A percentile compares a stretch with the other conserved stretches of the same genome.
Evolutionary conservation across 1,139 yeast genomes (phyloP).

Genomic region (Tardiomyces digboiensis): DNA sequence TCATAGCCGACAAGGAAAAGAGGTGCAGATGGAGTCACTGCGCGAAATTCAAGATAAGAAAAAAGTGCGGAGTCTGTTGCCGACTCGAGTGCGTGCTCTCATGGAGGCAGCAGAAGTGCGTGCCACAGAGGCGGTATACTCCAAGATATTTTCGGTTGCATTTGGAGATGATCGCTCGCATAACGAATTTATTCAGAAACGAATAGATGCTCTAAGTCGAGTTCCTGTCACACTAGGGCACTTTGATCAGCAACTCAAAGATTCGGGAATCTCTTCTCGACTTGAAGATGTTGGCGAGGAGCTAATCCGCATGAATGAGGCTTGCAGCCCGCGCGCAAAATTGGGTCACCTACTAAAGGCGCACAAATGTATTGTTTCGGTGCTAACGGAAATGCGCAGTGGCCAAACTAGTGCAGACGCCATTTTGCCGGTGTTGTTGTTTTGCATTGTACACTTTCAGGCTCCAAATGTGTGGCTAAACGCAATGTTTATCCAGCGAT

Average conservation of each 20-base stretch:
- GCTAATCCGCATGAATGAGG: conserved; percentile 19
- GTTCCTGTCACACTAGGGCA: conserved; percentile 18
- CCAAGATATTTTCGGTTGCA: conserved; percentile 25
- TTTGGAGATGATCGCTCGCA: conserved; percentile 17
- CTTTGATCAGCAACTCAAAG: conserved; percentile 17
- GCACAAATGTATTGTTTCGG: conserved; percentile 30
- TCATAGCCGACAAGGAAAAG: conserved; percentile 10
- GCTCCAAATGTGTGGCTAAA: conserved; percentile 39
- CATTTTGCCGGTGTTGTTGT: conserved; percentile 46
- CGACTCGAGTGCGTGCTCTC: conserved; percentile 20
- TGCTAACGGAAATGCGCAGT: conserved; percentile 17
- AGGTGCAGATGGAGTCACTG: conserved; percentile 23
- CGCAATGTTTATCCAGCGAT: conserved; percentile 44
- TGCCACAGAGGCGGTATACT: conserved; percentile 32
- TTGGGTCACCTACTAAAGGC: conserved; percentile 30
- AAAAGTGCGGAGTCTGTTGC: conserved; percentile 15
- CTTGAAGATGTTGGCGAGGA: conserved; percentile 7
- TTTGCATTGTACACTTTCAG: conserved; percentile 36
- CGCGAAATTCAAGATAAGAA: conserved; percentile 25
- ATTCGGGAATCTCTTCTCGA: conserved; percentile 11
- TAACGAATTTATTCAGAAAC: conserved; percentile 18
- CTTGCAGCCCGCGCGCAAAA: conserved; percentile 33
- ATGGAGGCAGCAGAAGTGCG: conserved; percentile 32
- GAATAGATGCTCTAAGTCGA: conserved; percentile 19
- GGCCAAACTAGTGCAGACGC: conserved; percentile 35